Conservation (phyloP, 2,329 filamentous ascomycete species). For the Paradendryphiella salina region DNA sequence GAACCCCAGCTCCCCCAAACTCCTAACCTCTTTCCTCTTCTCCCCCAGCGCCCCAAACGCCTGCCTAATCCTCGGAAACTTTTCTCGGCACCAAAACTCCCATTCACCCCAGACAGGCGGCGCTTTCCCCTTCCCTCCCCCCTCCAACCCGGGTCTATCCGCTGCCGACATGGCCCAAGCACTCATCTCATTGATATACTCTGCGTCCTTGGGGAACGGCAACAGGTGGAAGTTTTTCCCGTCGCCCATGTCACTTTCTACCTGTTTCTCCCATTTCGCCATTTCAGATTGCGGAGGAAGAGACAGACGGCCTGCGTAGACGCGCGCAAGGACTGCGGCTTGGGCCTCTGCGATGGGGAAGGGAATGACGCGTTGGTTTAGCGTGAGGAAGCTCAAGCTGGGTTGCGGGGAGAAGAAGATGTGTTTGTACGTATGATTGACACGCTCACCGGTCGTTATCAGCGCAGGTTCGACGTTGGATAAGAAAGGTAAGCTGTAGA, state of each 20-base stretch:
- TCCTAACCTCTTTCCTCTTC: constrained; percentile 59
- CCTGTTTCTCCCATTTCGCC: constrained; percentile 64
- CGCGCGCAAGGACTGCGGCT: constrained; percentile 72
- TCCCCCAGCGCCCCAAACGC: constrained; percentile 70
- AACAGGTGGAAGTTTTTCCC: constrained; percentile 60
- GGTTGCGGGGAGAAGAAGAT: constrained; percentile 75
- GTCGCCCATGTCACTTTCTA: constrained; percentile 50
- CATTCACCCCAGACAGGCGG: constrained; percentile 73
- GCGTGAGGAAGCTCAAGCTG: constrained; percentile 73
- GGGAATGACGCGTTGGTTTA: constrained; percentile 85
- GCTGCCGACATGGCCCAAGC: constrained; percentile 60
- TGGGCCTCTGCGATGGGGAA: constrained; percentile 82
- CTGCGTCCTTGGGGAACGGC: constrained; percentile 64
- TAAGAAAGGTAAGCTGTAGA: constrained; percentile 80
- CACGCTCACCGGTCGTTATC: constrained; percentile 69
- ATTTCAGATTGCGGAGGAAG: constrained; percentile 69
- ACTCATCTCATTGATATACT: constrained; percentile 70
- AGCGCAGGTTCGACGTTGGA: constrained; percentile 59
- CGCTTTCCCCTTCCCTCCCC: constrained; percentile 61
- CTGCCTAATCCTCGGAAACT: constrained; percentile 70
- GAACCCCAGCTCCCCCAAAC: constrained; percentile 73
- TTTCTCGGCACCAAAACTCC: constrained; percentile 71
- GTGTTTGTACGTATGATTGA: constrained; percentile 76
- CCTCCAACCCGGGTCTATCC: constrained; percentile 45
- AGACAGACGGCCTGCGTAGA: constrained; percentile 71